Evolutionary conservation across 768 basidiomycete species (phyloP), one percentile per base, ranked within the genome.

Genomic region (Mycena rosella): DNA sequence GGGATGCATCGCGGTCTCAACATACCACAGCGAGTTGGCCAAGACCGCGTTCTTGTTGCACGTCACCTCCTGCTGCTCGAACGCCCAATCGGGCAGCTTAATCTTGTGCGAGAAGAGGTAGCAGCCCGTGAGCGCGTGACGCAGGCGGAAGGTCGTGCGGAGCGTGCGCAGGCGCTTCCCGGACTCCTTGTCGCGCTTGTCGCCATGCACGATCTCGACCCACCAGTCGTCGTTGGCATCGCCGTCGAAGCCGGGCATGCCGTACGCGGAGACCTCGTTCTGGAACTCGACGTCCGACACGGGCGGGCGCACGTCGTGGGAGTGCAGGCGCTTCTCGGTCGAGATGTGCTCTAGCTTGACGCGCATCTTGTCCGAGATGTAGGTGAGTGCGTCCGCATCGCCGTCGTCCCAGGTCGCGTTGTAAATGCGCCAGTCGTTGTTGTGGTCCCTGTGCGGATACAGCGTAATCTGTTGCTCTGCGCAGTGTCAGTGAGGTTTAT

Each of bases 261-360:
- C 98, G 74, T 99, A 99, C 0, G 85, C 95, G 2, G 96, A 96
- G 1, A 99, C 96, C 77, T 99, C 98, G 75, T 99, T 97, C 82
- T 99, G 98, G 84, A 98, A 99, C 74, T 99, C 98, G 51, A 98
- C 97, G 51, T 99, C 98, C 34, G 94, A 95, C 17, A 99, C 90
- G 20, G 96, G 96, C 6, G 98, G 96, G 26, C 98, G 92, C 72
- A 92, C 81, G 72, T 99, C 98, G 80, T 99, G 98, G 51, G 95
- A 96, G 83, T 99, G 98, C 4, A 99, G 87, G 65, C 90, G 87
- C 76, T 95, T 97, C 69, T 92, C 87, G 0, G 97, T 97, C 26
- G 84, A 36, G 51, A 89, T 81, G 79, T 99, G 98, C 32, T 89
- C 85, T 29, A 99, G 82, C 75, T 93, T 94, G 82, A 99, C 86